Percentiles rank a stretch among this genome's conserved stretches.
These are phyloP conservation scores for Trichoderma hamatum DNA, from an alignment of 2,329 filamentous ascomycete species.

Conservation along the genomic window DNA sequence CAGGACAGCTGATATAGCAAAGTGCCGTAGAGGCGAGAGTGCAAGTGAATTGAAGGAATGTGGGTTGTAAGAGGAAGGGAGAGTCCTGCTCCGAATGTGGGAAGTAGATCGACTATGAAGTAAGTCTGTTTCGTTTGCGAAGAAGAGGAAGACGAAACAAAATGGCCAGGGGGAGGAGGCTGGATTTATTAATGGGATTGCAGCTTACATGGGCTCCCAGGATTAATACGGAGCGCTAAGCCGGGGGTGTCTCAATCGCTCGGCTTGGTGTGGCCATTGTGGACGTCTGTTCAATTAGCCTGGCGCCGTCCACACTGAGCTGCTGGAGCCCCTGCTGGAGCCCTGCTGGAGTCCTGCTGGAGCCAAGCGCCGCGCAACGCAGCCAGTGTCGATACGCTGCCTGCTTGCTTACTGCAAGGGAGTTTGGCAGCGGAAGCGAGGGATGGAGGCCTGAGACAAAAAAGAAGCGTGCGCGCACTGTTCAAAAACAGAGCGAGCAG, in stretches of 20 bases:
- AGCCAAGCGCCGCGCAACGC: conserved; percentile 6
- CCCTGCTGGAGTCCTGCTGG: not conserved
- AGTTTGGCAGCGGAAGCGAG: not conserved
- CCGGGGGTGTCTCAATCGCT: not conserved
- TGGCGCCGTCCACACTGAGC: not conserved
- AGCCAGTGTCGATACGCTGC: not conserved
- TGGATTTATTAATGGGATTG: conserved; percentile 16
- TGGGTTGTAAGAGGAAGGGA: conserved; percentile 21
- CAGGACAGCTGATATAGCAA: conserved; percentile 14
- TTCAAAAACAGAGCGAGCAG: not conserved
- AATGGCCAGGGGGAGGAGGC: conserved; percentile 7
- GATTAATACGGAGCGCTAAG: conserved; percentile 26
- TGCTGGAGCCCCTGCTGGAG: not conserved
- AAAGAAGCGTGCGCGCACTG: not conserved
- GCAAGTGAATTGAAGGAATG: conserved; percentile 33
- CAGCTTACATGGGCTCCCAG: conserved; percentile 13
- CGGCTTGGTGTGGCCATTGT: conserved; percentile 11
- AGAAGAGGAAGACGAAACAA: conserved; percentile 9
- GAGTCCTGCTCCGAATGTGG: conserved; percentile 25
- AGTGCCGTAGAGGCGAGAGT: conserved; percentile 29
- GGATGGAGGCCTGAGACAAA: not conserved
- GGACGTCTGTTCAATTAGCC: not conserved
- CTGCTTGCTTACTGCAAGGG: not conserved
- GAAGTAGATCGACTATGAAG: conserved; percentile 22
- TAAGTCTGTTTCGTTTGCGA: conserved; percentile 13